Evolutionary conservation across 2,329 filamentous ascomycete species (phyloP).

Genomic region (Teratosphaeria viscida): DNA sequence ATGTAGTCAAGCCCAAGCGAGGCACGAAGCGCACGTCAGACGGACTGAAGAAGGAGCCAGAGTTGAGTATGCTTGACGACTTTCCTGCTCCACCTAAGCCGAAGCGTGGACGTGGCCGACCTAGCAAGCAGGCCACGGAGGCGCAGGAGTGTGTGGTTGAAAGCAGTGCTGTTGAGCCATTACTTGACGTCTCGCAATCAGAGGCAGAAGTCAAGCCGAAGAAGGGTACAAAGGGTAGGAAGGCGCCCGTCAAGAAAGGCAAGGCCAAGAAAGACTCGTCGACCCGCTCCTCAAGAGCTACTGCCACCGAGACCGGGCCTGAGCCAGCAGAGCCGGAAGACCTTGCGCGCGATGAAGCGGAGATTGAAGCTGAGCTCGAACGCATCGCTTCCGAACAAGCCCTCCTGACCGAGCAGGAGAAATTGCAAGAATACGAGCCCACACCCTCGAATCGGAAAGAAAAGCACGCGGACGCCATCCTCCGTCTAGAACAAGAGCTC

Average conservation of each 20-base stretch:
- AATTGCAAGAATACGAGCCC: slow-evolving; percentile 26
- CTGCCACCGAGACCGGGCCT: slow-evolving; percentile 7
- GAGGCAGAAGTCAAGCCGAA: neutral
- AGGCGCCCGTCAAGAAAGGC: slow-evolving; percentile 14
- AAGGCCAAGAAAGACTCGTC: slow-evolving; percentile 20
- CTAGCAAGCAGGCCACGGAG: slow-evolving; percentile 7
- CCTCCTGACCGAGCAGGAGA: slow-evolving; percentile 18
- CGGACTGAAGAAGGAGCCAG: slow-evolving; percentile 21
- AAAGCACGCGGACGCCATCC: slow-evolving; percentile 12
- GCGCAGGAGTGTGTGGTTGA: neutral
- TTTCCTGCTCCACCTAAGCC: slow-evolving; percentile 20
- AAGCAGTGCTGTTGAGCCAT: neutral
- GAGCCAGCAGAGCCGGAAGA: slow-evolving; percentile 10
- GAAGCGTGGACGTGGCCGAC: slow-evolving; percentile 14
- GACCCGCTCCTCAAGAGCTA: slow-evolving; percentile 15
- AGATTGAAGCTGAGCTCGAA: slow-evolving; percentile 24
- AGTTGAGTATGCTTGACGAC: slow-evolving; percentile 12
- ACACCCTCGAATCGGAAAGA: slow-evolving; percentile 17
- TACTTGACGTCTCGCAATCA: neutral
- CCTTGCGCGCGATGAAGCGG: slow-evolving; percentile 17
- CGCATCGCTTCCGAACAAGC: slow-evolving; percentile 21
- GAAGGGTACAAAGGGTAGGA: neutral
- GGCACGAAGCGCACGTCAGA: slow-evolving; percentile 31
- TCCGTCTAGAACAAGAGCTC: slow-evolving; percentile 12
- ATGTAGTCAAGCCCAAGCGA: slow-evolving; percentile 15